Conservation (phyloP, 495 filamentous ascomycete genomes). For the Tuber borchii region DNA sequence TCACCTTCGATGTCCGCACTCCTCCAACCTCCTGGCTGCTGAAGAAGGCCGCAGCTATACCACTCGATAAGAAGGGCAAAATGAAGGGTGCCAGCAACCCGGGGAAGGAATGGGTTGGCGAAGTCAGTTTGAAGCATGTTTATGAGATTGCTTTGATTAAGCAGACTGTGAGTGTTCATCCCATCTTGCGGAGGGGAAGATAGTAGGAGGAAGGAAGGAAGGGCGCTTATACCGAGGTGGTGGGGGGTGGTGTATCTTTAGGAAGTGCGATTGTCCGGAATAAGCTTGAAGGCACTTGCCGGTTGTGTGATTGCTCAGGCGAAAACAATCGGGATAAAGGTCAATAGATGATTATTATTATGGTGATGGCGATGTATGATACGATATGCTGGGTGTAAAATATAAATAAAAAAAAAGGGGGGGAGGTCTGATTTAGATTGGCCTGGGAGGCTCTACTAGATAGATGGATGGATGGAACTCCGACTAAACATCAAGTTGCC, state of each 20-base stretch:
- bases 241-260: slow-evolving; percentile 31
- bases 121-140: slow-evolving; percentile 86
- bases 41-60: slow-evolving; percentile 70
- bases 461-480: too few relatives aligned
- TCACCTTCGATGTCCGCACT: slow-evolving; percentile 87
- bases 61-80: slow-evolving; percentile 64
- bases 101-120: slow-evolving; percentile 71
- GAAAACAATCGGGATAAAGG: slow-evolving; percentile 76
- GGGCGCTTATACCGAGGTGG: slow-evolving; percentile 5
- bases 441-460: too few relatives aligned
- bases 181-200: neutral
- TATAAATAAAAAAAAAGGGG: too few relatives aligned
- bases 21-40: slow-evolving; percentile 85
- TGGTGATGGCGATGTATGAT: neutral
- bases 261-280: slow-evolving; percentile 72
- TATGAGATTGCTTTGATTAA: slow-evolving; percentile 99
- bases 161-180: slow-evolving; percentile 46
- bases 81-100: slow-evolving; percentile 70
- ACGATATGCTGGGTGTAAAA: neutral
- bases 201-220: neutral
- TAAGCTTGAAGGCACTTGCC: slow-evolving; percentile 73
- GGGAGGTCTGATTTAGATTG: too few relatives aligned
- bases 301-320: slow-evolving; percentile 81
- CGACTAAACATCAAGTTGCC: too few relatives aligned
- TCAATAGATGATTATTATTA: slow-evolving; percentile 54